Evolutionary conservation across 495 filamentous ascomycete genomes (phyloP).

Genomic region (Neurospora discreta): DNA sequence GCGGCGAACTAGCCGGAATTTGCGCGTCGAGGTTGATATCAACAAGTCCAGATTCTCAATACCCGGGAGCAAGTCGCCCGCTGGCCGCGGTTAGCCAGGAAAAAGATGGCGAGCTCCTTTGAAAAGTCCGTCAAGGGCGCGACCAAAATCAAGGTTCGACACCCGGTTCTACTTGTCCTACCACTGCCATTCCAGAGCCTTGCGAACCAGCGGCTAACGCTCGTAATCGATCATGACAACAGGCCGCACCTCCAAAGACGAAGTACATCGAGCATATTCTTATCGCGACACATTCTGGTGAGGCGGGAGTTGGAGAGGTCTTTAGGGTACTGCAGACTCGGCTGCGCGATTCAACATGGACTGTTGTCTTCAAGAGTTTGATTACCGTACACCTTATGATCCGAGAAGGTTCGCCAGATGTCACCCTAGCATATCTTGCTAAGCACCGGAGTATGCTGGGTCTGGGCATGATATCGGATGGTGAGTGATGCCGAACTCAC

Average conservation of each 20-base stretch:
- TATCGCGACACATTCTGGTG: conserved; percentile 86
- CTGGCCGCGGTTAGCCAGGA: conserved; percentile 3
- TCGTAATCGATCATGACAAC: conserved; percentile 3
- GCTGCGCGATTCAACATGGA: conserved; percentile 94
- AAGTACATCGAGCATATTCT: conserved; percentile 99
- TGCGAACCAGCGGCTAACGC: neutral
- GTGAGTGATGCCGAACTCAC: conserved; percentile 38
- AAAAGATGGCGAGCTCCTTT: conserved; percentile 65
- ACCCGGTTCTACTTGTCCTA: neutral
- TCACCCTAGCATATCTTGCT: conserved; percentile 75
- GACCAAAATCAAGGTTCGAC: conserved; percentile 80
- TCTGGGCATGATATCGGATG: conserved; percentile 84
- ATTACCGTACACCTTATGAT: conserved; percentile 98
- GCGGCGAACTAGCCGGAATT: neutral
- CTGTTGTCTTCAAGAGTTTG: conserved; percentile 85
- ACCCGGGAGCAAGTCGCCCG: neutral
- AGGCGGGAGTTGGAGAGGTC: conserved; percentile 91
- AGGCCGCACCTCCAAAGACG: conserved; percentile 94
- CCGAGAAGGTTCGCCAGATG: conserved; percentile 82
- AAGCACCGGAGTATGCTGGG: conserved; percentile 76
- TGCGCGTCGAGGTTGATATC: neutral
- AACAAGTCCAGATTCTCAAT: neutral
- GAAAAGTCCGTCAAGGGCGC: conserved; percentile 92
- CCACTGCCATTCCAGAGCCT: neutral
- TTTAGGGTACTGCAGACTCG: conserved; percentile 83